Evolutionary conservation across 192 early-diverging fungal species (phyloP), one percentile per base, ranked within the genome.

Genomic region (Coemansia sp.): DNA sequence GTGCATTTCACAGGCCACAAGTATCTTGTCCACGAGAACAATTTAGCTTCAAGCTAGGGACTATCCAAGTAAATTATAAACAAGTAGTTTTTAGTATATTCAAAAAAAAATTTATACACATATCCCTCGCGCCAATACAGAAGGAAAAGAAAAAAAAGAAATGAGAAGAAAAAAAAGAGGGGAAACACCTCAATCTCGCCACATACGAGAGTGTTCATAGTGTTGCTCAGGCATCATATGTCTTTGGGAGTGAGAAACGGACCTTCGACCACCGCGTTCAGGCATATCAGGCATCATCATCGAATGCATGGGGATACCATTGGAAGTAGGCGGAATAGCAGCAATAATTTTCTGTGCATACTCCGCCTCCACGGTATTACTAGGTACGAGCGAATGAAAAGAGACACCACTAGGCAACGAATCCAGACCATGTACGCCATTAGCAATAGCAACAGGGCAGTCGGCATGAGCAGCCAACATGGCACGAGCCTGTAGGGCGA

Each of bases 401-500:
- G 79, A 76, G 81, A 67, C 34, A 68, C 68, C 64, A 1, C 66
- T 24, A 2, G 76, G 75, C 68, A 79, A 43, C 10, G 63, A 74
- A 11, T 88, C 89, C 0, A 89, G 55, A 16, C 84, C 86, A 72
- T 84, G 69, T 13, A 89, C 89, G 27, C 90, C 93, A 66, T 89
- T 90, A 11, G 89, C 81, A 47, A 88, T 86, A 2, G 91, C 88
- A 24, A 92, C 80, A 15, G 89, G 78, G 65, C 94, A 96, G 50
- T 94, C 89, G 41, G 89, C 87, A 70, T 96, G 93, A 0, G 92
- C 89, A 33, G 91, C 77, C 16, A 96, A 75, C 61, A 96, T 68
- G 2, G 92, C 90, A 62, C 91, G 94, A 33, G 94, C 71, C 29
- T 90, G 90, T 50, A 94, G 76, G 39, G 94, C 89, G 57, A 91